Evolutionary conservation across 768 basidiomycete species (phyloP), one percentile per base, ranked within the genome.

Genomic region (Saitozyma sp.): DNA sequence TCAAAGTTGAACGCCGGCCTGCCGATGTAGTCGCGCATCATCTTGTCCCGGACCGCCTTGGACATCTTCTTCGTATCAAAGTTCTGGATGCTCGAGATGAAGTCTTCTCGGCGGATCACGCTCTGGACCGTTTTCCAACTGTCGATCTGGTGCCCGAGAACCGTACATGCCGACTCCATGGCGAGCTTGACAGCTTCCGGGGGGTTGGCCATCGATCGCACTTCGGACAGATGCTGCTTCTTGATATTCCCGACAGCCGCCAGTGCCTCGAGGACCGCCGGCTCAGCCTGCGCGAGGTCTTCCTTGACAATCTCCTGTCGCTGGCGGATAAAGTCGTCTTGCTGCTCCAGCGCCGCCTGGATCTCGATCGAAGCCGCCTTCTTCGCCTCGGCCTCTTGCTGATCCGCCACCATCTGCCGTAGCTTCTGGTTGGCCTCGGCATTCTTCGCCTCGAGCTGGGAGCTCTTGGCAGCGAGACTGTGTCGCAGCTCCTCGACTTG

Each of bases 331-430:
- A 90, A 77, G 61, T 86, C 85, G 79, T 98, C 92, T 78, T 97
- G 94, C 77, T 92, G 87, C 14, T 89, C 91, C 54, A 98, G 84
- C 20, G 91, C 92, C 2, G 91, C 90, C 76, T 97, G 93, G 51
- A 98, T 94, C 79, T 94, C 87, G 68, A 97, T 92, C 8, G 96
- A 99, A 0, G 92, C 93, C 2, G 90, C 84, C 77, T 97, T 97
- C 85, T 98, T 96, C 78, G 94, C 91, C 74, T 99, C 96, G 2
- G 96, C 96, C 75, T 98, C 95, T 76, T 97, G 95, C 80, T 99
- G 95, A 79, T 98, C 95, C 8, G 91, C 85, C 13, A 99, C 93
- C 95, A 99, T 98, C 61, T 92, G 91, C 79, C 91, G 88, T 46
- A 99, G 84, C 81, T 99, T 99, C 74, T 92, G 91, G 78, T 99